Conservation (phyloP, 2,329 filamentous ascomycete genomes). For the Blastomyces emzantsi region DNA sequence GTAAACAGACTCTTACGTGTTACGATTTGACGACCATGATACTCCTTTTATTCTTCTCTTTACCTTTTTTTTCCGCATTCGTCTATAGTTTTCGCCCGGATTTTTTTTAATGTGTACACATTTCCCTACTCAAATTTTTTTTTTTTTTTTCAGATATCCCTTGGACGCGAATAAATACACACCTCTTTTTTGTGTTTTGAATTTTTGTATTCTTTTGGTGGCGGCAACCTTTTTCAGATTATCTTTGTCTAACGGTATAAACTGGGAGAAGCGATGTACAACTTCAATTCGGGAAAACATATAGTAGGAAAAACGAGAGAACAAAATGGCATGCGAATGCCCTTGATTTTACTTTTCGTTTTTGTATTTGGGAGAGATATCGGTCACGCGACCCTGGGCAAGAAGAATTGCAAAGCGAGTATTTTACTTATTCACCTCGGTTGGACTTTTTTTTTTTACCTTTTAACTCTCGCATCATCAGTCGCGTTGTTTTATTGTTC, state of each 20-base stretch:
- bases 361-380: background rate
- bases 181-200: background rate
- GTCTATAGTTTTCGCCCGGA: background rate
- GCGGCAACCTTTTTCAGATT: background rate
- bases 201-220: background rate
- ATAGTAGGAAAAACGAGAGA: background rate
- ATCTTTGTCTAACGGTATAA: background rate
- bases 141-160: background rate
- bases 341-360: background rate
- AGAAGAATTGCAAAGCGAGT: background rate
- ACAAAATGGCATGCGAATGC: background rate
- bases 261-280: background rate
- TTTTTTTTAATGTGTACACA: conserved; percentile 4
- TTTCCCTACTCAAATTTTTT: background rate
- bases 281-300: background rate
- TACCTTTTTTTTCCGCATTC: conserved; percentile 3
- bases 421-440: background rate
- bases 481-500: background rate
- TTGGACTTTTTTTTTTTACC: background rate
- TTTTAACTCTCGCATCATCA: background rate
- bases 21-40: conserved; percentile 20
- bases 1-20: conserved; percentile 10
- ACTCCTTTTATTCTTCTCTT: conserved; percentile 7
- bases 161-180: background rate
- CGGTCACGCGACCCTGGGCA: background rate